Conservation (phyloP, 106 monocot genomes). For the Dendrobium chrysotoxum region DNA sequence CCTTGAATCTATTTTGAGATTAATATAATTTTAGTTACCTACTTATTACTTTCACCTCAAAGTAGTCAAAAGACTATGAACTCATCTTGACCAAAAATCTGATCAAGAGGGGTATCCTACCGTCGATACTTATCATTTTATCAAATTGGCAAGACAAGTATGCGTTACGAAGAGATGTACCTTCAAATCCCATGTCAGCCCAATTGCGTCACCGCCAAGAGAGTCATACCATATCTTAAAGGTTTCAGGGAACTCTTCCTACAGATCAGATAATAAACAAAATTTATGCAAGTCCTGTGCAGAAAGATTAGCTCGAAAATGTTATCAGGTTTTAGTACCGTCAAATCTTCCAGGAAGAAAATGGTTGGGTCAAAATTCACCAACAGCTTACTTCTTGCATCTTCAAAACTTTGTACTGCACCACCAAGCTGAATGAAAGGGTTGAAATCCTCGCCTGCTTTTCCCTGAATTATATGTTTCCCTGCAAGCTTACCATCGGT, state of each 20-base stretch:
- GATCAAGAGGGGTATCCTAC: conserved; percentile 8
- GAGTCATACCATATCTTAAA: conserved; percentile 88
- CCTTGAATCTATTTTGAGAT: too few relatives aligned
- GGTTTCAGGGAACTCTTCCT: conserved; percentile 57
- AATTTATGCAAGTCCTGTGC: background rate
- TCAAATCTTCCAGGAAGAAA: conserved; percentile 63
- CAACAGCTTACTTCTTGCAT: conserved; percentile 60
- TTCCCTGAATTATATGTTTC: conserved; percentile 59
- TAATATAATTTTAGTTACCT: too few relatives aligned
- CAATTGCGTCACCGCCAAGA: conserved; percentile 76
- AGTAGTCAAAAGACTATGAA: too few relatives aligned
- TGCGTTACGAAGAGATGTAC: background rate
- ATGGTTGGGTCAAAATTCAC: conserved; percentile 84
- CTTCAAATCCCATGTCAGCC: conserved; percentile 79
- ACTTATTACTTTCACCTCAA: too few relatives aligned
- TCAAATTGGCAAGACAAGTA: too few relatives aligned
- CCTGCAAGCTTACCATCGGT: conserved; percentile 23
- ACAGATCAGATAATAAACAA: conserved; percentile 9
- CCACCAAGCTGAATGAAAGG: conserved; percentile 30
- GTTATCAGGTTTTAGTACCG: conserved; percentile 23
- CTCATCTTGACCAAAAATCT: too few relatives aligned
- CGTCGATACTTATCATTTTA: background rate
- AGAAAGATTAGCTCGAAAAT: background rate
- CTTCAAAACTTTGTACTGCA: conserved; percentile 27
- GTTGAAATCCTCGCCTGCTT: conserved; percentile 64